Evolutionary conservation across 148 eudicot genomes (phyloP).

Genomic region (Vaccinium macrocarpon): DNA sequence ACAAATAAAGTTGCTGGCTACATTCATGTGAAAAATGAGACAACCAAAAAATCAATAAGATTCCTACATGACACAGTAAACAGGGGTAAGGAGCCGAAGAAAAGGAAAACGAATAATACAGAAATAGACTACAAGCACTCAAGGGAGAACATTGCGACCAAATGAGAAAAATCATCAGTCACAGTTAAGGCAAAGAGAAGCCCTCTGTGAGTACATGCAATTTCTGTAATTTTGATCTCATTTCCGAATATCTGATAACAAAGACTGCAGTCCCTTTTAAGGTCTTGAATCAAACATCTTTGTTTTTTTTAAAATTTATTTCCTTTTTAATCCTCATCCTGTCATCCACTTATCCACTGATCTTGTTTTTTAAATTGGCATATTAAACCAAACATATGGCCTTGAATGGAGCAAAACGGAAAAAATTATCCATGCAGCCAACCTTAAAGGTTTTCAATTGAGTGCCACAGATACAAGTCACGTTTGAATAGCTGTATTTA

Average conservation of each 20-base stretch:
- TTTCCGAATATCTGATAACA: background rate
- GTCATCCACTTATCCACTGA: too few species aligned
- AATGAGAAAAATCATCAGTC: background rate
- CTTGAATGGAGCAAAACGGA: background rate
- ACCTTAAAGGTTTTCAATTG: background rate
- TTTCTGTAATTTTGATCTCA: background rate
- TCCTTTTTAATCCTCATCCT: background rate
- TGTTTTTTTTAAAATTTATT: background rate
- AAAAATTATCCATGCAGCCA: background rate
- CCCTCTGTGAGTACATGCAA: background rate
- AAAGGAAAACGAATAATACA: background rate
- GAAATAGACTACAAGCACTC: background rate
- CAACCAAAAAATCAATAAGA: background rate
- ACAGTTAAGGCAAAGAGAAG: background rate
- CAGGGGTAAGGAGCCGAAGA: background rate
- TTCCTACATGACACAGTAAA: background rate
- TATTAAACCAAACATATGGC: background rate
- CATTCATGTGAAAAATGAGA: background rate
- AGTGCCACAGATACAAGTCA: background rate
- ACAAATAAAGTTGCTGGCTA: background rate
- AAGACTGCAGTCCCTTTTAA: background rate
- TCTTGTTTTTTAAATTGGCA: background rate
- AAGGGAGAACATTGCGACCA: background rate
- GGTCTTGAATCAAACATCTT: background rate
- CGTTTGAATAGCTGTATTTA: background rate